phyloP scores from a whole-genome alignment of 129 eudicot species.

The Pittosporum tobira region DNA sequence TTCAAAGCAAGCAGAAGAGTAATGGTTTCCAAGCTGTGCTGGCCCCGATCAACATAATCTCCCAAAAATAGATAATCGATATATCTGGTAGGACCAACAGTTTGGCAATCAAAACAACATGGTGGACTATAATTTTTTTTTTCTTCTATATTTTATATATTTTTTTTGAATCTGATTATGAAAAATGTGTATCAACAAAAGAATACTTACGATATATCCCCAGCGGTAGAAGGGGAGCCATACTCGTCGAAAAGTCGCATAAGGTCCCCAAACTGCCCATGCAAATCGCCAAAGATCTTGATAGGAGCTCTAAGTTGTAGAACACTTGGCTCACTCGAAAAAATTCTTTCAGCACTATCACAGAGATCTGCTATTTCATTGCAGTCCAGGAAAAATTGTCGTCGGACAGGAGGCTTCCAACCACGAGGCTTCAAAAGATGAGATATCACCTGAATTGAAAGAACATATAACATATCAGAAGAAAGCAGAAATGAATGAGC shows the following conservation, averaged over 20 bases:
- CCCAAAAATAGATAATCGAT: slow-evolving; percentile 98
- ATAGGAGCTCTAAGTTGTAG: slow-evolving; percentile 87
- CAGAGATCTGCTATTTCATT: slow-evolving; percentile 92
- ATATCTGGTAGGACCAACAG: slow-evolving; percentile 42
- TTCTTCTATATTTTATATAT: too few relatives aligned
- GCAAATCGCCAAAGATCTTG: slow-evolving; percentile 94
- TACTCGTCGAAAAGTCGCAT: slow-evolving; percentile 98
- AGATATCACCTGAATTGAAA: slow-evolving; percentile 52
- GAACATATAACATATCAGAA: background rate
- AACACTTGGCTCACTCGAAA: slow-evolving; percentile 87
- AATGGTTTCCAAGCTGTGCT: slow-evolving; percentile 96
- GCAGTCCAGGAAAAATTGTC: slow-evolving; percentile 90
- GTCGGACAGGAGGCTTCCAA: slow-evolving; percentile 94
- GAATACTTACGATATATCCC: slow-evolving; percentile 81
- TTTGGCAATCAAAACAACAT: background rate
- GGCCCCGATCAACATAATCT: slow-evolving; percentile 98
- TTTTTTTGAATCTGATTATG: background rate
- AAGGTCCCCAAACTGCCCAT: slow-evolving; percentile 98
- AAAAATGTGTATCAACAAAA: background rate
- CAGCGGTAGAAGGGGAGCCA: slow-evolving; percentile 97
- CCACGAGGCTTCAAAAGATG: slow-evolving; percentile 94
- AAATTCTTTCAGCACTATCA: slow-evolving; percentile 85
- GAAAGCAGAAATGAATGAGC: background rate
- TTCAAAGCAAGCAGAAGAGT: slow-evolving; percentile 87
- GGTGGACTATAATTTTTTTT: too few relatives aligned